These are phyloP conservation scores for Platanthera zijinensis DNA, from an alignment of 106 monocot genomes.

Conservation along the genomic window DNA sequence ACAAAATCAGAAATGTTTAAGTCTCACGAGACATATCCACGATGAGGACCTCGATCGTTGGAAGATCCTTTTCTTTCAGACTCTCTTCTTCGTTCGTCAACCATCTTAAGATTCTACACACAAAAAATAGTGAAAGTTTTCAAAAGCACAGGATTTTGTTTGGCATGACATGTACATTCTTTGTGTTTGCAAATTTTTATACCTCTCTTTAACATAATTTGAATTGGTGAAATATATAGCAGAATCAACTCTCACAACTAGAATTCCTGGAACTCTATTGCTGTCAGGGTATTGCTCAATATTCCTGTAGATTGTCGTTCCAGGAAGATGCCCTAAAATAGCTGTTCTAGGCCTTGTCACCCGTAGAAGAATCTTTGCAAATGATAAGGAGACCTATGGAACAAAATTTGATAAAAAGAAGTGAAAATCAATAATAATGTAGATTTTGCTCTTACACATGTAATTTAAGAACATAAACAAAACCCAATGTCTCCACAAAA, in stretches of 20 bases:
- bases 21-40: conserved; percentile 80
- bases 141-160: neutral
- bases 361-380: conserved; percentile 59
- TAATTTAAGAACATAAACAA: no score
- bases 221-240: conserved; percentile 65
- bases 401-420: neutral
- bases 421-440: neutral
- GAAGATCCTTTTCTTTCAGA: conserved; percentile 19
- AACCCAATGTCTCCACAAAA: no score
- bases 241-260: conserved; percentile 60
- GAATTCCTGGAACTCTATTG: conserved; percentile 30
- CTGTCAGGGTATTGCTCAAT: conserved; percentile 56
- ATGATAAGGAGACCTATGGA: conserved; percentile 44
- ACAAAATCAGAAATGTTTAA: neutral
- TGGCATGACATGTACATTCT: no score
- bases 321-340: conserved; percentile 47
- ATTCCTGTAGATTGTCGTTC: conserved; percentile 50
- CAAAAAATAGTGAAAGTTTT: neutral
- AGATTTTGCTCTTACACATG: neutral
- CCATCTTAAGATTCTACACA: conserved; percentile 71
- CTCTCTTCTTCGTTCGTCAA: conserved; percentile 60
- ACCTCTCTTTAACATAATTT: conserved; percentile 62
- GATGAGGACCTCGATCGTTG: conserved; percentile 46
- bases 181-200: neutral
- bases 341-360: conserved; percentile 60